Conservation (phyloP, 352 stramenopile genomes). For the Plasmopara halstedii region DNA sequence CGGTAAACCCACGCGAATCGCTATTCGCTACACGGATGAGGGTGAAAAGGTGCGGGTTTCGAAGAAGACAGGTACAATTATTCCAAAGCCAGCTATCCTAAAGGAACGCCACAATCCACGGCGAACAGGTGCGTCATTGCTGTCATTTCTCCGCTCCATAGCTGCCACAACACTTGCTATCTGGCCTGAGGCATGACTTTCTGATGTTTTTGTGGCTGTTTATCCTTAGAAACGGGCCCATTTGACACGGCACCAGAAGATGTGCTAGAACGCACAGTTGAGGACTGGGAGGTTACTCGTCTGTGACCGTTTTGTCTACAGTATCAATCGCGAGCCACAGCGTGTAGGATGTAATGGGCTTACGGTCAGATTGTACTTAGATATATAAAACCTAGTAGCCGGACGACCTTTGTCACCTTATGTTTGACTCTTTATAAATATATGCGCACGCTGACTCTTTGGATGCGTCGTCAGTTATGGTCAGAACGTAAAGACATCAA, state of each 20-base stretch:
- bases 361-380: not conserved
- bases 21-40: conserved; percentile 85
- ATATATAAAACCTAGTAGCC: not conserved
- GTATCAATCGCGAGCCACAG: too few relatives aligned
- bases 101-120: conserved; percentile 81
- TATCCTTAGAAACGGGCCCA: conserved; percentile 52
- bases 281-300: conserved; percentile 68
- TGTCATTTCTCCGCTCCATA: not conserved
- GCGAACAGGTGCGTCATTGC: conserved; percentile 49
- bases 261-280: conserved; percentile 69
- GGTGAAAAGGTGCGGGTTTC: conserved; percentile 93
- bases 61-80: conserved; percentile 93
- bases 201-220: too few relatives aligned
- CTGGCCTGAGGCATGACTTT: too few relatives aligned
- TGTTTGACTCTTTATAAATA: too few relatives aligned
- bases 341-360: too few relatives aligned
- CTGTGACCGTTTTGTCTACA: too few relatives aligned
- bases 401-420: conserved; percentile 6
- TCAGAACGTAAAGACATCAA: conserved; percentile 15
- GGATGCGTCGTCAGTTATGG: conserved; percentile 4
- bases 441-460: conserved; percentile 21
- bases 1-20: conserved; percentile 66
- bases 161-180: not conserved
- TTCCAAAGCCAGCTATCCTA: conserved; percentile 89
- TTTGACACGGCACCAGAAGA: conserved; percentile 77